These are phyloP conservation scores for Camelina sativa DNA, from an alignment of 345 rosid genomes.

Conservation along the genomic window DNA sequence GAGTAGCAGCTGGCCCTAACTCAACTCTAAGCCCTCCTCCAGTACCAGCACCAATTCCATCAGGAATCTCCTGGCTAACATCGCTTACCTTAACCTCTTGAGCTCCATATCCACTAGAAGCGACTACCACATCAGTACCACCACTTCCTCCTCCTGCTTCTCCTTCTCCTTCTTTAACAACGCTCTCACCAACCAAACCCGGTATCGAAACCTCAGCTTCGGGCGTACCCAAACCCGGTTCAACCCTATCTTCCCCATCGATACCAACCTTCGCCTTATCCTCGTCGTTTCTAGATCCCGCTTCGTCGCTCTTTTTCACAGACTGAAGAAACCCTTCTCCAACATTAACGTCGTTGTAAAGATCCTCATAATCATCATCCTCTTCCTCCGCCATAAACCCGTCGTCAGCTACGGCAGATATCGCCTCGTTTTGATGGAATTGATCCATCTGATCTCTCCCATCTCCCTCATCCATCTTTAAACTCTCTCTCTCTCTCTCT, in stretches of 20 bases:
- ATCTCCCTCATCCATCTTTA: slow-evolving; percentile 54
- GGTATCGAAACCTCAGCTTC: slow-evolving; percentile 47
- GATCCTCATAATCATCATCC: slow-evolving; percentile 84
- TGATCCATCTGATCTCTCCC: slow-evolving; percentile 64
- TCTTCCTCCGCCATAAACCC: slow-evolving; percentile 68
- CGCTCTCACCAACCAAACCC: slow-evolving; percentile 51
- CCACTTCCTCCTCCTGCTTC: slow-evolving; percentile 26
- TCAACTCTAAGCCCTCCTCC: slow-evolving; percentile 70
- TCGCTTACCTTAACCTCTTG: slow-evolving; percentile 52
- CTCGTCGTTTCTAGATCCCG: slow-evolving; percentile 47
- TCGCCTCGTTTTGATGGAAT: slow-evolving; percentile 68
- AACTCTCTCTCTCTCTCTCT: not conserved
- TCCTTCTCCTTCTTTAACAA: slow-evolving; percentile 34
- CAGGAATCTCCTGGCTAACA: slow-evolving; percentile 43
- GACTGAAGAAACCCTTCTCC: slow-evolving; percentile 80
- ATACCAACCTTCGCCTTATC: slow-evolving; percentile 28
- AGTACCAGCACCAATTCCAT: slow-evolving; percentile 40
- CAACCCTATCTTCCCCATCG: slow-evolving; percentile 34
- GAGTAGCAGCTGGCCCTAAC: slow-evolving; percentile 52
- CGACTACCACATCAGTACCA: slow-evolving; percentile 38
- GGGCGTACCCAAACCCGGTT: slow-evolving; percentile 31
- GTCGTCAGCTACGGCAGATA: slow-evolving; percentile 74
- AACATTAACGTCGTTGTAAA: slow-evolving; percentile 81
- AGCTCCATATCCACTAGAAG: slow-evolving; percentile 47
- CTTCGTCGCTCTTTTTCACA: slow-evolving; percentile 56